These are phyloP conservation scores for Thyridium curvatum DNA, from an alignment of 2,329 filamentous ascomycete species.

Conservation along the genomic window DNA sequence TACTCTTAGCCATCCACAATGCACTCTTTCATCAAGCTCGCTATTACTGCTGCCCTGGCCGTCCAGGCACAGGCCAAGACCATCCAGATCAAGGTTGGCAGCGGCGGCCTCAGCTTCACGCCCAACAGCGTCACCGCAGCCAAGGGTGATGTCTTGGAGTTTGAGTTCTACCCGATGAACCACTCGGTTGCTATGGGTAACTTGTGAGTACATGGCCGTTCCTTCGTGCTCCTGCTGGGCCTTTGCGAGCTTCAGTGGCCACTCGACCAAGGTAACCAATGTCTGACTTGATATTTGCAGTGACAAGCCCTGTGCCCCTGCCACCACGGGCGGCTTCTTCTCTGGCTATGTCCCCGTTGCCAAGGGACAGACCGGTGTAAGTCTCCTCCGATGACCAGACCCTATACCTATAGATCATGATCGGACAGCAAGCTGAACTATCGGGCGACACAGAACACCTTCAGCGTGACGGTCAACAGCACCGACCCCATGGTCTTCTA, in stretches of 20 bases:
- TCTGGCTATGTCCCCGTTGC: constrained; percentile 36
- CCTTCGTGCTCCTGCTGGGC: too few relatives aligned
- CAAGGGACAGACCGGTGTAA: constrained; percentile 10
- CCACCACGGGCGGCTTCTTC: constrained; percentile 32
- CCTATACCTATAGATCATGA: too few relatives aligned
- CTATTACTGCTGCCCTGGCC: constrained; percentile 4
- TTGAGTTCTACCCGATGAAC: constrained; percentile 43
- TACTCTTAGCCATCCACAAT: constrained; percentile 1
- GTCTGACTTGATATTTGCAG: too few relatives aligned
- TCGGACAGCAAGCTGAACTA: too few relatives aligned
- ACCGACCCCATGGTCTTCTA: constrained; percentile 37
- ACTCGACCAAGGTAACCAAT: constrained; percentile 15
- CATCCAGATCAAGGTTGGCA: constrained; percentile 32
- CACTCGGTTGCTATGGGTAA: constrained; percentile 42
- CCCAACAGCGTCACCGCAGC: constrained; percentile 36
- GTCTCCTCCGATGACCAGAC: too few relatives aligned
- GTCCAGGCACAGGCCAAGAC: constrained; percentile 11
- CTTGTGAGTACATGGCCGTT: constrained; percentile 17
- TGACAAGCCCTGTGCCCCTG: constrained; percentile 28
- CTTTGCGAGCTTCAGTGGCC: too few relatives aligned
- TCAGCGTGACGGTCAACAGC: constrained; percentile 33
- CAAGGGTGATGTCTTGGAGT: constrained; percentile 42
- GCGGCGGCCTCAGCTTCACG: constrained; percentile 31
- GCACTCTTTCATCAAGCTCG: constrained; percentile 3
- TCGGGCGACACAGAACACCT: constrained; percentile 22